Percentiles rank a stretch among this genome's conserved stretches.
These are phyloP conservation scores for Rhododendron ovatum DNA, from an alignment of 148 eudicot genomes.

Conservation along the genomic window DNA sequence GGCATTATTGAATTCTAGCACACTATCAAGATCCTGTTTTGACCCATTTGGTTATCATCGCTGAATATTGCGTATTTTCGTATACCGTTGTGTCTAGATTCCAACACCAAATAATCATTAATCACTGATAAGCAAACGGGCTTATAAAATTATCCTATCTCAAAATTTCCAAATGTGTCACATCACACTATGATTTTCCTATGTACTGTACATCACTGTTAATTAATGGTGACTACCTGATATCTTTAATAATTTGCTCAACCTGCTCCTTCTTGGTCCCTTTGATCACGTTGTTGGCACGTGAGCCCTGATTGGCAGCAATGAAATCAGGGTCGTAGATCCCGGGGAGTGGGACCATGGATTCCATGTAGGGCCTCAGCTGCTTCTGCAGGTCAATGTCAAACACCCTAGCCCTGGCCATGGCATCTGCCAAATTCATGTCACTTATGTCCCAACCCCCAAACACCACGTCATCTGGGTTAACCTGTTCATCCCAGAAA, in stretches of 20 bases:
- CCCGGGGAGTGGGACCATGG: conserved; percentile 94
- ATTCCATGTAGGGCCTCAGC: conserved; percentile 93
- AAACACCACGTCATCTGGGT: conserved; percentile 88
- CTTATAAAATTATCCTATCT: neutral
- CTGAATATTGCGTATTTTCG: neutral
- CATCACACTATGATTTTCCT: neutral
- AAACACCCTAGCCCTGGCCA: conserved; percentile 83
- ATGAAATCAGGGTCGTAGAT: conserved; percentile 92
- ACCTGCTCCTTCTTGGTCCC: conserved; percentile 88
- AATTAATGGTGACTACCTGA: conserved; percentile 40
- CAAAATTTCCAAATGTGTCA: neutral
- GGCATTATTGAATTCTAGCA: neutral
- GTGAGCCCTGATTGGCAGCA: conserved; percentile 88
- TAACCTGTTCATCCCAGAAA: conserved; percentile 42
- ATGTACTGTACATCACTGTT: neutral
- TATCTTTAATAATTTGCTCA: conserved; percentile 78
- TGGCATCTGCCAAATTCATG: conserved; percentile 93
- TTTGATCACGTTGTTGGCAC: conserved; percentile 86
- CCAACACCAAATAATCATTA: neutral
- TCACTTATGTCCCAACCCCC: conserved; percentile 97
- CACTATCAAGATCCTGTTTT: neutral
- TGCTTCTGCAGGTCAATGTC: conserved; percentile 98
- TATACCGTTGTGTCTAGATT: neutral
- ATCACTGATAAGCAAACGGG: neutral
- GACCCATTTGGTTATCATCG: neutral